A percentile compares a stretch with the other conserved stretches of the same genome.
Evolutionary conservation across 768 basidiomycete genomes (phyloP).

Genomic region (Fomitopsis serialis): DNA sequence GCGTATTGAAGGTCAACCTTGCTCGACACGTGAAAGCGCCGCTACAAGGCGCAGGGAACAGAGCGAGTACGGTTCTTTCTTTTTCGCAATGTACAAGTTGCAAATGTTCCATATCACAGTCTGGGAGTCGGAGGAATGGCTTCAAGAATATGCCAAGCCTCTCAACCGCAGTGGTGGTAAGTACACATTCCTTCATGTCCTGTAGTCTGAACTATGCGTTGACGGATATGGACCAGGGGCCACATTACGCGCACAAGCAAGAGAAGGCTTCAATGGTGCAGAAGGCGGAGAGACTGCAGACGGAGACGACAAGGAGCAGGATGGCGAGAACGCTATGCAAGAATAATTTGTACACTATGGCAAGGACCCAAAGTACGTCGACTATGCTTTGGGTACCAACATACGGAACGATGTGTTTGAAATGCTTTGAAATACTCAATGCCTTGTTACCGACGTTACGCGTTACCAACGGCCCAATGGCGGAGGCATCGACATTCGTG

Average conservation of each 20-base stretch:
- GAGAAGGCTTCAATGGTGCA: slow-evolving; percentile 12
- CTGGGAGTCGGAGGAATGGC: slow-evolving; percentile 96
- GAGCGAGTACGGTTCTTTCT: slow-evolving; percentile 52
- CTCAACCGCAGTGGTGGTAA: slow-evolving; percentile 69
- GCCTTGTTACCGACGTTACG: no score
- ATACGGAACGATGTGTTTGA: no score
- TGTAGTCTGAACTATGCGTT: no score
- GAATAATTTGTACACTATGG: slow-evolving; percentile 31
- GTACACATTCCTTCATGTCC: slow-evolving; percentile 12
- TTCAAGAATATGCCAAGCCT: slow-evolving; percentile 76
- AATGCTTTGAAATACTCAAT: no score
- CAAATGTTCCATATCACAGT: slow-evolving; percentile 40
- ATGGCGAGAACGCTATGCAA: slow-evolving; percentile 58
- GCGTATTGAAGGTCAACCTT: slow-evolving; percentile 76
- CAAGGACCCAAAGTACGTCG: no score
- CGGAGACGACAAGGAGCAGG: slow-evolving; percentile 15
- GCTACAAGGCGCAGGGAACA: slow-evolving; percentile 56
- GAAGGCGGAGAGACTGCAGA: slow-evolving; percentile 27
- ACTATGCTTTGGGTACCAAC: no score
- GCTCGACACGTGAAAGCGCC: slow-evolving; percentile 78
- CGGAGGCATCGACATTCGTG: no score
- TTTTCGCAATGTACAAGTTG: slow-evolving; percentile 1
- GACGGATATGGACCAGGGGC: slow-evolving; percentile 16
- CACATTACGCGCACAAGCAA: slow-evolving; percentile 16
- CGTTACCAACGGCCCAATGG: no score